Base-by-base conservation (phyloP, 306 rosid genomes). In the Cucurbita pepo region DNA sequence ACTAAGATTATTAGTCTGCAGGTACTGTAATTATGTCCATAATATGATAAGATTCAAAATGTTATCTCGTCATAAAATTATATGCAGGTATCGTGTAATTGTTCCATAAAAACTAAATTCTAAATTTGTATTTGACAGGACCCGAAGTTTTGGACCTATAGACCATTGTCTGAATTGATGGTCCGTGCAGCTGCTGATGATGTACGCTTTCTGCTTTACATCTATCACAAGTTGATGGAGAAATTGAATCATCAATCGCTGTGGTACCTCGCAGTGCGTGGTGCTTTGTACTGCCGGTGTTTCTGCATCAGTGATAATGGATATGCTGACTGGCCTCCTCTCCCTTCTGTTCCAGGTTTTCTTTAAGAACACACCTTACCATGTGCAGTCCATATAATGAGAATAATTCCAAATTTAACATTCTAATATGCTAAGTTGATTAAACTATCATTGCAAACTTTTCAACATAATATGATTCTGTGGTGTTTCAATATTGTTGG, bases 171-270 rank as follows among this genome's bases (percentile, higher is more conserved):
- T 69, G 97, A 95, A 82, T 82, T 40, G 80, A 95, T 95, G 99
- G 84, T 95, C 80, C 97, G 92, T 45, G 85, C 96, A 59, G 99
- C 99, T 4, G 90, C 99, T 50, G 99, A 89, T 81, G 97, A 95
- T 78, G 99, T 95, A 64, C 97, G 99, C 76, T 95, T 91, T 81
- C 99, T 95, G 76, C 97, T 85, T 57, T 85, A 83, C 86, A 84
- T 95, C 72, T 88, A 95, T 83, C 87, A 84, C 82, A 91, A 75
- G 85, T 89, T 95, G 95, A 91, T 88, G 95, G 89, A 74, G 77
- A 95, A 89, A 83, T 62, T 91, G 78, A 95, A 71, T 77, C 90
- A 86, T 56, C 78, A 79, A 70, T 85, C 97, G 57, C 75, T 91
- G 56, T 91, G 97, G 99, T 77, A 82, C 84, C 99, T 94, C 70